Base-by-base conservation (phyloP, 2,329 filamentous ascomycete genomes). In the Colletotrichum chlorophyti region DNA sequence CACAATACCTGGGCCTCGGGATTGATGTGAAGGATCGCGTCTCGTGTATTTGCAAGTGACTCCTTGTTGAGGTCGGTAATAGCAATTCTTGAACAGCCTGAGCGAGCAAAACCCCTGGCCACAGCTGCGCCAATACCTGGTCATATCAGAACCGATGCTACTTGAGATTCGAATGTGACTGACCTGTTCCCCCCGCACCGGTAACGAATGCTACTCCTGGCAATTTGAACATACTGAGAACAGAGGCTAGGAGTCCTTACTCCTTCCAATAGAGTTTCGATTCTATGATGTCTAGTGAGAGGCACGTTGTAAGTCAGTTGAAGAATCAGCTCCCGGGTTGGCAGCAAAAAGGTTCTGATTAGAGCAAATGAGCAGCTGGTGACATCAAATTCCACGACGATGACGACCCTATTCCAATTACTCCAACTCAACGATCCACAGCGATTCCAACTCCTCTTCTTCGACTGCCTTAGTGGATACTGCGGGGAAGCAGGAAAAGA, bases 51-150 rank as follows among this genome's bases (percentile, higher is more conserved):
- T 3, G 74, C 64, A 6, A 82, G 69, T 0, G 79, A 72, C 1
- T 63, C 64, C 3, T 64, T 65, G 59, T 81, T 76, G 52, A 84
- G 70, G 62, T 86, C 83, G 11, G 82, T 84, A 46, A 86, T 80
- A 41, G 78, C 80, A 11, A 86, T 73, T n/a, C 70, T 71, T 0
- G 74, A 67, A 65, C 82, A 84, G 11, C 83, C 82, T 1, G 77
- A 76, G 2, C 66, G 69, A 1, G 75, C 81, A 64, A 86, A 83
- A 0, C 75, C 79, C 54, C 69, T 77, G 9, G 79, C 79, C 2
- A 83, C 77, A 1, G 82, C 82, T 3, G 78, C 79, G 3, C 83
- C 83, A 59, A 86, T 86, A 27, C 83, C 83, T 84, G 32, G 23
- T 27, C 4, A 7, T 8, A 24, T 45, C 5, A 46, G 21, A 14